Evolutionary conservation across 208 protist species (phyloP), one percentile per base, ranked within the genome.

Genomic region (Phytomonas francai): DNA sequence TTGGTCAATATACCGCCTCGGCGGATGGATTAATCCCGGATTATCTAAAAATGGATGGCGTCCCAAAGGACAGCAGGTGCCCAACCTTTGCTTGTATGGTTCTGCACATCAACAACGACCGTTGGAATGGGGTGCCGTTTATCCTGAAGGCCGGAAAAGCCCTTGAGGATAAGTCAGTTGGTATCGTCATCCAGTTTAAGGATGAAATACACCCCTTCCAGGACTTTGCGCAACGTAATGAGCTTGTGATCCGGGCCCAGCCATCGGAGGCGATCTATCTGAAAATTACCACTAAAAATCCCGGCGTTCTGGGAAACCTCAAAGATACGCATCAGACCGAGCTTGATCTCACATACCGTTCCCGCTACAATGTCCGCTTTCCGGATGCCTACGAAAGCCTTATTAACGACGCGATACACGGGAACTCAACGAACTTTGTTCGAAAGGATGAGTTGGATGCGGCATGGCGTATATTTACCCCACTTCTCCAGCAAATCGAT

Each of bases 101-200:
- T 28, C 76, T 98, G 12, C 68, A 76, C 65, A 93, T 98, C 69
- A 90, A 97, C 70, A 98, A 97, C 78, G 80, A 93, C 65, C 85
- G 94, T 31, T 98, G 96, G 96, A 67, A 91, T n/a, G 93, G 84
- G 59, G 93, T 97, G 27, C 94, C 94, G 27, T 97, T 98, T 72
- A 88, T 97, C 60, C 76, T 97, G 28, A 95, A 92, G 70, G 88
- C 88, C 3, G 91, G 92, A 31, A 98, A 98, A 74, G 89, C 91
- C n/a, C 62, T 96, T 8, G 91, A 96, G 71, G 63, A 81, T 54
- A 90, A 92, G 68, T 81, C 81, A 42, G 81, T 96, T 16, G 82
- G 73, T 54, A 92, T 96, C 54, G 80, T 83, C 66, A 87, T 96
- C 63, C 88, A 94, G 78, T 96, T 96, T 75, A 90, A 92, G 73